Base-by-base conservation (phyloP, 352 stramenopile species). In the Globisporangium cylindrosporum region DNA sequence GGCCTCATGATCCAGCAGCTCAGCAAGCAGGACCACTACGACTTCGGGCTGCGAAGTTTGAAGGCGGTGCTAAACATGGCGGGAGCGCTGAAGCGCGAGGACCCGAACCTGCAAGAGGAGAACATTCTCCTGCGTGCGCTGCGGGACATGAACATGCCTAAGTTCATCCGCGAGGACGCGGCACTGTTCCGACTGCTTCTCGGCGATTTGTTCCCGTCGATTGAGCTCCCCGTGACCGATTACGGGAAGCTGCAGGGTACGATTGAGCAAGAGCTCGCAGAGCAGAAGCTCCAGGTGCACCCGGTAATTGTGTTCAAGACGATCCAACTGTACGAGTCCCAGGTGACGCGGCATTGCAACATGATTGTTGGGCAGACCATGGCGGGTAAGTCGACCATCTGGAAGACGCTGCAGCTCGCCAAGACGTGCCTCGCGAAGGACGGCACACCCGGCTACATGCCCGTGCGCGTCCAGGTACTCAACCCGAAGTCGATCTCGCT, bases 61-160 rank as follows among this genome's bases (percentile, higher is more conserved):
- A 96, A 95, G 71, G 85, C 88, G 10, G 89, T 96, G 54, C 74
- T 96, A n/a, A 92, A 91, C 60, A 93, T 93, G 85, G 86, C 89
- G 59, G 89, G 89, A 3, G 74, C 81, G 3, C 66, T 96, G 22
- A 99, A 99, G 77, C 93, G 97, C 24, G 89, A 98, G 66, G 98
- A 99, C 67, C 81, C 88, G 0, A 97, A 98, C 60, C 81, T 97
- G 36, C 86, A 94, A n/a, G 97, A 99, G 76, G 90, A 97, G 34
- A 97, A 96, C 51, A 95, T 99, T 59, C 78, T 99, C 5, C 90
- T 99, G 43, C 89, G 96, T 62, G 98, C 97, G 3, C 76, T 99
- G 56, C 88, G 97, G 12, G 95, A 98, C 64, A 98, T 95, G 74
- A 98, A 98, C 72, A 94, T 98, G 75, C 92, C 93, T 3, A 98